Percentiles rank a stretch among this genome's conserved stretches.
phyloP scores from a whole-genome alignment of 768 basidiomycete species.

The Phanerodontia chrysosporium region DNA sequence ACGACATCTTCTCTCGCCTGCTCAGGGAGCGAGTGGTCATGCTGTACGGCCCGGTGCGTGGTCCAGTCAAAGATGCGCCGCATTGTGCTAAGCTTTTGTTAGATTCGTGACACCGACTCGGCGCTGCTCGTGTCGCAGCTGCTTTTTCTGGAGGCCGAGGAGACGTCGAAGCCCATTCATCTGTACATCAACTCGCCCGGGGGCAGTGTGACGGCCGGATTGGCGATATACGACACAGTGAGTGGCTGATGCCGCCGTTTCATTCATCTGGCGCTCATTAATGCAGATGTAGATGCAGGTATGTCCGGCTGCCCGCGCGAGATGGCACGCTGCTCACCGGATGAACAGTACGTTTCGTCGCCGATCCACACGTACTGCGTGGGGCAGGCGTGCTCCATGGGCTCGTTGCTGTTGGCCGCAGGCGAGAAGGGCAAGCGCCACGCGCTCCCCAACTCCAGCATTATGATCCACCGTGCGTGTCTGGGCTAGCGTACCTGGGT shows the following conservation, averaged over 20 bases:
- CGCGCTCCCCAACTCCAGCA: conserved; percentile 87
- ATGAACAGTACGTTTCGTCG: conserved; percentile 74
- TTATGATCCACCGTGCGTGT: conserved; percentile 94
- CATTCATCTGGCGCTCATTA: not conserved
- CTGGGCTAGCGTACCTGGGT: not conserved
- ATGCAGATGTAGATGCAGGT: conserved; percentile 65
- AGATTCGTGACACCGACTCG: conserved; percentile 91
- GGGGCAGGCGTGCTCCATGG: conserved; percentile 96
- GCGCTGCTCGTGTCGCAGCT: conserved; percentile 88
- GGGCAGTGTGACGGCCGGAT: conserved; percentile 90
- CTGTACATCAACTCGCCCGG: conserved; percentile 97
- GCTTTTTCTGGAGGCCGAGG: conserved; percentile 94
- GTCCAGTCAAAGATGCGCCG: not conserved
- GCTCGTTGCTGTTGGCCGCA: conserved; percentile 85
- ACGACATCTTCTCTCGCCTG: conserved; percentile 94
- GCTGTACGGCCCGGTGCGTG: conserved; percentile 83
- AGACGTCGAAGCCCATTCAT: conserved; percentile 90
- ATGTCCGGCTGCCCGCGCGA: conserved; percentile 12
- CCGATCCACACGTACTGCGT: conserved; percentile 97
- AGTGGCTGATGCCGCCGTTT: conserved; percentile 19
- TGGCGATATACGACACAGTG: conserved; percentile 98
- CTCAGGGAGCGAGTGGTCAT: conserved; percentile 93
- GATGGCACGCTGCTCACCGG: not conserved
- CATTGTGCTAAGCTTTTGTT: not conserved
- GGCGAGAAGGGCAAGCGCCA: conserved; percentile 89